Evolutionary conservation across 2,329 filamentous ascomycete species (phyloP).

Genomic region (Botryotinia globosa): DNA sequence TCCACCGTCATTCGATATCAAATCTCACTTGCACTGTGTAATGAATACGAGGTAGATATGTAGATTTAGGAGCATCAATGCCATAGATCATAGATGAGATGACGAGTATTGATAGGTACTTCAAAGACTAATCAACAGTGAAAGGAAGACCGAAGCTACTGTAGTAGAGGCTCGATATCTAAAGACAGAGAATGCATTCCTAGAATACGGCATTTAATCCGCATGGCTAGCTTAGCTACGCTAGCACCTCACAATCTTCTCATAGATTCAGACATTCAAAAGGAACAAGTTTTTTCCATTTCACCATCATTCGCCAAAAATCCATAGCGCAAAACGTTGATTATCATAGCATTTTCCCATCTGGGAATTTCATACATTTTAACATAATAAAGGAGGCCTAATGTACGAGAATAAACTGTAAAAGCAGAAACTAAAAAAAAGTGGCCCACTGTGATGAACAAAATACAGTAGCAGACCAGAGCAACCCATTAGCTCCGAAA

Average conservation of each 20-base stretch:
- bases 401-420: slow-evolving; percentile 19
- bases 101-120: neutral
- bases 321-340: neutral
- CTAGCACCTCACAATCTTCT: neutral
- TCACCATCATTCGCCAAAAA: neutral
- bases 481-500: slow-evolving; percentile 16
- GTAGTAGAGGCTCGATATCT: neutral
- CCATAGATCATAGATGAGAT: neutral
- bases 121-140: neutral
- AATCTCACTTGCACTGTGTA: neutral
- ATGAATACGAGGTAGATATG: too few species aligned
- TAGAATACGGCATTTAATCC: neutral
- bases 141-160: neutral
- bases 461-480: slow-evolving; percentile 22
- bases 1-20: neutral
- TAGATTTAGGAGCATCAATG: too few species aligned
- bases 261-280: neutral
- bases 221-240: neutral
- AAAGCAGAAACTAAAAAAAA: slow-evolving; percentile 19
- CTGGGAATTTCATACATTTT: slow-evolving; percentile 18
- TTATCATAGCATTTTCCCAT: slow-evolving; percentile 2
- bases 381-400: slow-evolving; percentile 17
- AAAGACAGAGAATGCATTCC: neutral
- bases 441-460: slow-evolving; percentile 13
- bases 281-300: neutral